Conservation (phyloP, 1,139 yeast species). For the Magnusiomyces clavatus region DNA sequence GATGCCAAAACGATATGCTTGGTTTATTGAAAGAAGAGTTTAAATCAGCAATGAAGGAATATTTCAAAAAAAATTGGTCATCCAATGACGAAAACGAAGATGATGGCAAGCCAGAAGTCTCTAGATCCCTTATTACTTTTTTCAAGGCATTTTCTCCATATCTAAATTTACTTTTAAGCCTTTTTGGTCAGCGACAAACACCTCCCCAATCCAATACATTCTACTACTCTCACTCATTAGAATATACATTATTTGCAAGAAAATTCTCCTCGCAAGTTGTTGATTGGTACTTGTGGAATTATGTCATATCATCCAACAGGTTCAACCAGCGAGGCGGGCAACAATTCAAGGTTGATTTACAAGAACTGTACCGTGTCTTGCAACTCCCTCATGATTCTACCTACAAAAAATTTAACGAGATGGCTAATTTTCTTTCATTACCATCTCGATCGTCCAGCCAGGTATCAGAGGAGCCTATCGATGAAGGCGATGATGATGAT, state of each 20-base stretch:
- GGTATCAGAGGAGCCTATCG: neutral
- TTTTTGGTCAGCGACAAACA: neutral
- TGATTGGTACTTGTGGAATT: conserved; percentile 46
- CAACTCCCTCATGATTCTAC: neutral
- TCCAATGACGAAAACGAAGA: neutral
- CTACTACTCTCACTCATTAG: conserved; percentile 29
- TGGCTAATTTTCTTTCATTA: conserved; percentile 6
- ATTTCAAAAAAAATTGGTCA: conserved; percentile 30
- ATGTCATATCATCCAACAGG: conserved; percentile 54
- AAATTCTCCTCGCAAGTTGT: conserved; percentile 35
- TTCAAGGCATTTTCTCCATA: too few relatives aligned
- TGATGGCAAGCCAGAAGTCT: neutral
- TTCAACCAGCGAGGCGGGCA: conserved; percentile 50
- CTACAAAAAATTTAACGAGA: conserved; percentile 2
- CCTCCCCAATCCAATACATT: conserved; percentile 35
- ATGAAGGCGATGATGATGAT: neutral
- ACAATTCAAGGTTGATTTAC: conserved; percentile 51
- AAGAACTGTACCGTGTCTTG: neutral
- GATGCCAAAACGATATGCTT: conserved; percentile 37
- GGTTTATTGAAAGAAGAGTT: conserved; percentile 46
- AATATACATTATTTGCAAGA: conserved; percentile 23
- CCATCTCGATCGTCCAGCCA: neutral
- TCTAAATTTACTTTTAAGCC: too few relatives aligned
- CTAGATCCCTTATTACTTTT: neutral
- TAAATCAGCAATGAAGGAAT: conserved; percentile 43